These are phyloP conservation scores for Friedmanniomyces simplex DNA, from an alignment of 495 filamentous ascomycete species.

Conservation along the genomic window DNA sequence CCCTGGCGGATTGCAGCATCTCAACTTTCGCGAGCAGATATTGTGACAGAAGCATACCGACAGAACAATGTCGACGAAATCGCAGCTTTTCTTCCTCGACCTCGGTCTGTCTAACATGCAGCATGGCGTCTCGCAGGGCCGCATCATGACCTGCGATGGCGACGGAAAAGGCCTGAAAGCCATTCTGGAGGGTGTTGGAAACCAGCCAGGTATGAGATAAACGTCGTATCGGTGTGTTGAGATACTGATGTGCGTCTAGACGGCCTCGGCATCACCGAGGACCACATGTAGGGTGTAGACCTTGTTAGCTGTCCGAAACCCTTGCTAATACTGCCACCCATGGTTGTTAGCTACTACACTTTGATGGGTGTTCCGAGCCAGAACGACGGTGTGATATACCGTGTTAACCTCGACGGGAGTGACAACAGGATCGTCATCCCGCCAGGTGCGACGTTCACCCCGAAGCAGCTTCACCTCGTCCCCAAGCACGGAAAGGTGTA, in stretches of 20 bases:
- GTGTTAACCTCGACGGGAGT: conserved; percentile 37
- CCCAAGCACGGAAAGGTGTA: conserved; percentile 33
- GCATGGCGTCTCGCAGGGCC: not conserved
- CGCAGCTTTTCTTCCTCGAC: conserved; percentile 1
- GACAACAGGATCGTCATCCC: conserved; percentile 33
- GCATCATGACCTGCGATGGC: not conserved
- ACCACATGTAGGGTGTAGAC: too few species aligned
- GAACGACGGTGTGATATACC: conserved; percentile 38
- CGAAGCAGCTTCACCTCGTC: conserved; percentile 42
- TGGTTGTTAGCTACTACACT: too few species aligned
- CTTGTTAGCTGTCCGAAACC: too few species aligned
- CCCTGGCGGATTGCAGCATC: too few species aligned
- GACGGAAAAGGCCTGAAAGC: not conserved
- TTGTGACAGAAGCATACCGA: too few species aligned
- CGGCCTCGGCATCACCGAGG: conserved; percentile 11
- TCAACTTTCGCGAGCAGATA: too few species aligned
- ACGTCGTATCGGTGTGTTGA: too few species aligned
- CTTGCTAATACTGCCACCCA: too few species aligned
- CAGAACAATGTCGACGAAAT: too few species aligned
- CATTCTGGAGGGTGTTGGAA: not conserved
- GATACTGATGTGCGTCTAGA: not conserved
- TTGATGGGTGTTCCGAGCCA: conserved; percentile 38
- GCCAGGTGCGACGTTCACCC: conserved; percentile 37
- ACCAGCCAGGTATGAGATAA: not conserved
- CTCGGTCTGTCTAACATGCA: conserved; percentile 4